phyloP scores from a whole-genome alignment of 177 flowering plant genomes.

The Telopea speciosissima region DNA sequence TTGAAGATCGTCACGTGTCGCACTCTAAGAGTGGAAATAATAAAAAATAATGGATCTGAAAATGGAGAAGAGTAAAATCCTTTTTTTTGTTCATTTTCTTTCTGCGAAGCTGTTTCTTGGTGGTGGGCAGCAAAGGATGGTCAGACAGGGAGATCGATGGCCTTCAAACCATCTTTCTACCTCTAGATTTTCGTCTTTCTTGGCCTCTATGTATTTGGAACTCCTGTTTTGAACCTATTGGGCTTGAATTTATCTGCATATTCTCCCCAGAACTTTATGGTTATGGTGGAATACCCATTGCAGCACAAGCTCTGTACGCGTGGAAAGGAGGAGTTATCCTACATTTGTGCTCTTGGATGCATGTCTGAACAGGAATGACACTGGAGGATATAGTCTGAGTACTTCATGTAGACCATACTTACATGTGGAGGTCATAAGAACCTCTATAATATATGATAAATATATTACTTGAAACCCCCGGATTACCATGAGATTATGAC shows the following conservation, averaged over 20 bases:
- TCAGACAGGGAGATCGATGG: too few species aligned
- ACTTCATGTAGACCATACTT: background rate
- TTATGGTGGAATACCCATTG: background rate
- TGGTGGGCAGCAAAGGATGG: too few species aligned
- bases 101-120: too few species aligned
- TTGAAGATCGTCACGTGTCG: too few species aligned
- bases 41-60: too few species aligned
- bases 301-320: background rate
- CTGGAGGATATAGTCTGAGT: background rate
- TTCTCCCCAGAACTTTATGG: background rate
- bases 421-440: background rate
- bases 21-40: too few species aligned
- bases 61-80: too few species aligned
- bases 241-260: constrained; percentile 1
- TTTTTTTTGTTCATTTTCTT: too few species aligned
- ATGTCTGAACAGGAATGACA: background rate
- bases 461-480: too few species aligned
- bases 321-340: background rate
- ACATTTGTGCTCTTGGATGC: background rate
- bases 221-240: background rate
- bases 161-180: too few species aligned
- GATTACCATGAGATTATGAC: too few species aligned
- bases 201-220: background rate
- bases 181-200: too few species aligned
- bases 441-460: background rate